Percentiles rank a stretch among this genome's conserved stretches.
These are phyloP conservation scores for Pseudotulostoma volvatum DNA, from an alignment of 495 filamentous ascomycete species.

Conservation along the genomic window DNA sequence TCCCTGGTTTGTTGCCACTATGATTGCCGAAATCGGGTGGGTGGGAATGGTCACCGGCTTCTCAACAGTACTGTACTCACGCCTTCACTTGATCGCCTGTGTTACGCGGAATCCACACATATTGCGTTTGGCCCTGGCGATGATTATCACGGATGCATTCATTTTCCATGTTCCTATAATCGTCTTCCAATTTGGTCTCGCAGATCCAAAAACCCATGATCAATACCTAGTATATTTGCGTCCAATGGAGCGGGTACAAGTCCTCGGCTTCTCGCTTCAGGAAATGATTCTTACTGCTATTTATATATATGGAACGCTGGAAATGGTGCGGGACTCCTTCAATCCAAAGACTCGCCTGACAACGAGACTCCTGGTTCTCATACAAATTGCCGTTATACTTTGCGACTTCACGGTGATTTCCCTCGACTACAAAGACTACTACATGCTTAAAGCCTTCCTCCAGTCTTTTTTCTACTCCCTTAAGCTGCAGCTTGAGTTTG, in stretches of 20 bases:
- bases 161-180: constrained; percentile 15
- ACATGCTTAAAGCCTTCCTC: constrained; percentile 13
- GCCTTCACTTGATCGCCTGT: constrained; percentile 14
- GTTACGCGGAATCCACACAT: constrained; percentile 11
- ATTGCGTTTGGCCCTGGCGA: constrained; percentile 11
- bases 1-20: constrained; percentile 3
- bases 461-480: constrained; percentile 20
- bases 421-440: constrained; percentile 12
- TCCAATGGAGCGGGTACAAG: constrained; percentile 3
- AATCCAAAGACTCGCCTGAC: constrained; percentile 3
- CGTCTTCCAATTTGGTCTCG: constrained; percentile 9
- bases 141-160: constrained; percentile 16
- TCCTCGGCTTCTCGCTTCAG: constrained; percentile 2
- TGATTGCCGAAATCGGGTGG: constrained; percentile 6
- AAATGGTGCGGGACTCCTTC: constrained; percentile 4
- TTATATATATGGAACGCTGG: constrained; percentile 3
- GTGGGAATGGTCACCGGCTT: constrained; percentile 9
- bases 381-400: constrained; percentile 13
- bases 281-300: constrained; percentile 2
- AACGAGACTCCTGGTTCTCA: constrained; percentile 10
- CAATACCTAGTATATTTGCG: constrained; percentile 1
- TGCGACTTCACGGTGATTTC: constrained; percentile 10
- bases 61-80: constrained; percentile 21
- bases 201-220: neutral
- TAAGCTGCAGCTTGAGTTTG: constrained; percentile 24